Conservation (phyloP, 1,139 yeast genomes). For the Yamadazyma mexicana region DNA sequence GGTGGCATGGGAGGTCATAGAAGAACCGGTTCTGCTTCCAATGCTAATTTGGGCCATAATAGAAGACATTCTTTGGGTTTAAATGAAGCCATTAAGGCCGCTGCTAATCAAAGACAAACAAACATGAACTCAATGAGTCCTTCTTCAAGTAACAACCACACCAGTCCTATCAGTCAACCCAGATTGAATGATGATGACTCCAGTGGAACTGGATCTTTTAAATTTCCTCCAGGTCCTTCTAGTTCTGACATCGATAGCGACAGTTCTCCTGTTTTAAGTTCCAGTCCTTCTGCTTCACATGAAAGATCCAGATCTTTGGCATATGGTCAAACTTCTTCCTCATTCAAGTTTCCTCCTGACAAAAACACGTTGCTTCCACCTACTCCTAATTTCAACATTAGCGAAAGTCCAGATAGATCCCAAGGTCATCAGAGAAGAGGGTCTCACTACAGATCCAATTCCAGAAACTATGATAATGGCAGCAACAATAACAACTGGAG, state of each 20-base stretch:
- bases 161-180: constrained; percentile 6
- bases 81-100: constrained; percentile 95
- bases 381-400: constrained; percentile 42
- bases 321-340: constrained; percentile 44
- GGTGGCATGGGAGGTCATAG: constrained; percentile 23
- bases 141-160: constrained; percentile 14
- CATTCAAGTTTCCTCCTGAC: constrained; percentile 47
- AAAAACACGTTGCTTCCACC: constrained; percentile 41
- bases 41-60: constrained; percentile 59
- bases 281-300: constrained; percentile 25
- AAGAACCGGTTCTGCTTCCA: constrained; percentile 37
- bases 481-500: constrained; percentile 64
- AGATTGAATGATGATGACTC: constrained; percentile 18
- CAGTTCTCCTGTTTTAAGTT: constrained; percentile 15
- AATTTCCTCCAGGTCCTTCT: constrained; percentile 36
- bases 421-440: constrained; percentile 40
- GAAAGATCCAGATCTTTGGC: constrained; percentile 40
- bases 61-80: constrained; percentile 92
- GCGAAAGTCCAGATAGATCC: constrained; percentile 39
- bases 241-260: constrained; percentile 17
- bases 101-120: constrained; percentile 77
- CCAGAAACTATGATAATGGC: constrained; percentile 57
- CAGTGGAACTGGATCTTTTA: constrained; percentile 27
- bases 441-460: constrained; percentile 56
- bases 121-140: constrained; percentile 42